Base-by-base conservation (phyloP, 257 asterid genomes). In the Penstemon newberryi region DNA sequence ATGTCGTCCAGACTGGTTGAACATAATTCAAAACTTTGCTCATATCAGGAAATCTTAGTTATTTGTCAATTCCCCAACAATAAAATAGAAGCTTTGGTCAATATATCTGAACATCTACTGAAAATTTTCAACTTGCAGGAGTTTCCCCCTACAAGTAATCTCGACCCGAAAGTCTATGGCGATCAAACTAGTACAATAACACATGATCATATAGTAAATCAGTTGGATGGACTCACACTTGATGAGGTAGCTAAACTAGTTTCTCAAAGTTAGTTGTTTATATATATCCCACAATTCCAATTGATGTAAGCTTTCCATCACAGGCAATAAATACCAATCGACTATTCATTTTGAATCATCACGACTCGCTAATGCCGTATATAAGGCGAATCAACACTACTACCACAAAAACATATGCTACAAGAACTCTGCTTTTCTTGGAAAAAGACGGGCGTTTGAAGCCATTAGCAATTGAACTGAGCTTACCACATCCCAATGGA, bases 331-430 rank as follows among this genome's bases (percentile, higher is more conserved):
- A 69, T 70, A 49, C 43, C 1, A 78, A 76, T 44, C 56, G 75
- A 44, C 38, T 86, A 1, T 84, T 70, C 77, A 80, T 86, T 57
- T 60, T 86, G 77, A 64, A 86, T 54, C 89, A 86, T 52, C 93
- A 86, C 25, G 92, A 86, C 82, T 53, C 84, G 3, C 61, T 86
- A 1, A 82, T 84, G 86, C 86, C 86, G 4, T 86, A 73, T 12
- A 25, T 86, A 41, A 78, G 89, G 61, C 76, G 84, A 50, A 80
- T 86, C 72, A 86, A 86, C 73, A 33, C 81, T 33, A 86, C 89
- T 13, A 66, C 76, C 2, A 75, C 89, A 6, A 80, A 80, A 38
- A 81, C 69, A 4, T 86, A 86, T 10, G 89, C 92, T 2, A 56
- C 88, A 38, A 80, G 90, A 38, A 82, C 88, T 56, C 71, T 85